phyloP scores from a whole-genome alignment of 164 flowering plant species.

The Umbellularia californica region DNA sequence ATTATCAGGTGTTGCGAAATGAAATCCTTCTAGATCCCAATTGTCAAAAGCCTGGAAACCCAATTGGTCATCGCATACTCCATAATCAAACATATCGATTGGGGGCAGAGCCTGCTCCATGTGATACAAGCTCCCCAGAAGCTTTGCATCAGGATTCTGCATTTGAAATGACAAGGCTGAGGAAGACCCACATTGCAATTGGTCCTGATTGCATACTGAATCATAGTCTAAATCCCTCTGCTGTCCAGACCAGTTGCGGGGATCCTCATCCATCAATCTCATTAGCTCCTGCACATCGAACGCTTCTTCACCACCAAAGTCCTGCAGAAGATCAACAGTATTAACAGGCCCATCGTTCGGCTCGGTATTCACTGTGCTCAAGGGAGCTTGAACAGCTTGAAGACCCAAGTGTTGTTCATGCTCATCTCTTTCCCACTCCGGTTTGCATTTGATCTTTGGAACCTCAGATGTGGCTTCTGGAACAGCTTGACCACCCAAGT shows the following conservation, averaged over 20 bases:
- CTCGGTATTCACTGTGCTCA: neutral
- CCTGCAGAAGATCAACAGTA: too few species aligned
- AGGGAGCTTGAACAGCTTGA: constrained; percentile 1
- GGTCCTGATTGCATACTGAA: neutral
- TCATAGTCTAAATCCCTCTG: neutral
- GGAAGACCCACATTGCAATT: constrained; percentile 8
- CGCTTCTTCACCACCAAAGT: constrained; percentile 33
- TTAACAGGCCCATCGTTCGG: neutral
- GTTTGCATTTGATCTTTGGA: neutral
- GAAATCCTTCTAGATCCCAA: too few species aligned
- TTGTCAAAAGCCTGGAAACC: too few species aligned
- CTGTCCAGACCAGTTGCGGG: neutral
- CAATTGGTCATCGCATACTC: neutral
- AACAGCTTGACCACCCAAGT: neutral
- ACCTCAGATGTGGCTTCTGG: constrained; percentile 2
- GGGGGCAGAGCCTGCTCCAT: constrained; percentile 27
- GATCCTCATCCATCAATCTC: constrained; percentile 12
- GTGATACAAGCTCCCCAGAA: constrained; percentile 31
- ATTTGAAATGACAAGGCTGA: constrained; percentile 26
- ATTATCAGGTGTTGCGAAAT: too few species aligned
- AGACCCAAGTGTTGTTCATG: neutral
- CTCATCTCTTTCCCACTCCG: constrained; percentile 11
- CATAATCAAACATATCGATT: neutral
- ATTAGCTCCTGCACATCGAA: constrained; percentile 50
- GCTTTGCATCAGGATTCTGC: constrained; percentile 36